phyloP scores from a whole-genome alignment of 129 eudicot genomes.

The Flaveria linearis region DNA sequence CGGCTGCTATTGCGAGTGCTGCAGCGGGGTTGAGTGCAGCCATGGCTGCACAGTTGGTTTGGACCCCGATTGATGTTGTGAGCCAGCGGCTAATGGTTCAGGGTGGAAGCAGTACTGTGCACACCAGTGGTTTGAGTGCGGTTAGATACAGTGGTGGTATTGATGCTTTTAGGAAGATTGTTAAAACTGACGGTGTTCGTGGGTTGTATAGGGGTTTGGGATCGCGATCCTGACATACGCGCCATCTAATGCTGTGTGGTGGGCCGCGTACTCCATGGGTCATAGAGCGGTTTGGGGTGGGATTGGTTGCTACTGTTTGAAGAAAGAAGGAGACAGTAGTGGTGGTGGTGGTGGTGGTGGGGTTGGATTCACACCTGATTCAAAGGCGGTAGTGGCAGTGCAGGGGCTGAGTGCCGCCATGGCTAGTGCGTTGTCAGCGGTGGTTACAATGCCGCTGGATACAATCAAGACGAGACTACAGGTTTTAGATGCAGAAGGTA shows the following conservation, averaged over 20 bases:
- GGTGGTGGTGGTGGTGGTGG: conserved; percentile 29
- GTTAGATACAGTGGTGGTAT: conserved; percentile 61
- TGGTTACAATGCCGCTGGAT: conserved; percentile 77
- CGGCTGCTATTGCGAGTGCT: conserved; percentile 71
- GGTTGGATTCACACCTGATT: conserved; percentile 48
- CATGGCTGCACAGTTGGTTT: conserved; percentile 83
- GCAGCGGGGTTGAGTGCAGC: conserved; percentile 82
- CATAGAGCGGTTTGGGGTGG: conserved; percentile 64
- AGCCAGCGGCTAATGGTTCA: conserved; percentile 90
- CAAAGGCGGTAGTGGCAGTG: conserved; percentile 51
- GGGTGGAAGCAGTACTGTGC: conserved; percentile 40
- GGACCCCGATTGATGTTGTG: conserved; percentile 90
- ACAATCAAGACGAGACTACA: conserved; percentile 82
- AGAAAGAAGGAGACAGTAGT: conserved; percentile 43
- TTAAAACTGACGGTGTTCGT: conserved; percentile 56
- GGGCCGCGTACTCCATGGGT: conserved; percentile 73
- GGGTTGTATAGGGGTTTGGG: conserved; percentile 85
- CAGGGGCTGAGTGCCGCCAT: conserved; percentile 66
- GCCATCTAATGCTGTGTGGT: conserved; percentile 92
- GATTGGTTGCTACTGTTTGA: conserved; percentile 53
- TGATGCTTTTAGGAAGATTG: conserved; percentile 76
- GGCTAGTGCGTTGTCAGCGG: conserved; percentile 70
- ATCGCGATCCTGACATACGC: conserved; percentile 79
- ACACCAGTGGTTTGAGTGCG: conserved; percentile 26
- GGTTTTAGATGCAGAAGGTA: conserved; percentile 74